Conservation (phyloP, 768 basidiomycete species). For the Rubroboletus satanas region DNA sequence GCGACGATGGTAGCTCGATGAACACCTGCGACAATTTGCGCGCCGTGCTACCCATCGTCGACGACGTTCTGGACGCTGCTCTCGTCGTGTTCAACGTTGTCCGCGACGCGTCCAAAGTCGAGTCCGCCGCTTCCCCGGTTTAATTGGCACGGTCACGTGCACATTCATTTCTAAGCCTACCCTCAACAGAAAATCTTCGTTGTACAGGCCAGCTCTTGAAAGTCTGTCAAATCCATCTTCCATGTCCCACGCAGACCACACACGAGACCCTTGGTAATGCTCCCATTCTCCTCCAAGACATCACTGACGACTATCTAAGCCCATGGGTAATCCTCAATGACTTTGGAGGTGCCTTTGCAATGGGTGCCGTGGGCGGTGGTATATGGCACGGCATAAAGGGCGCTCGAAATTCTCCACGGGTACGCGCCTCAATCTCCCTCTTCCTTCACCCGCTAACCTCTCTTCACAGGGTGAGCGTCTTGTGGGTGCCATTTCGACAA, state of each 20-base stretch:
- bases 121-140: background rate
- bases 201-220: background rate
- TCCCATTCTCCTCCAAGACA: background rate
- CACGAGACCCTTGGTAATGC: conserved; percentile 84
- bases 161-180: conserved; percentile 17
- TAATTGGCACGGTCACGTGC: conserved; percentile 32
- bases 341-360: conserved; percentile 95
- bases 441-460: background rate
- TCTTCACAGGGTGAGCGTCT: conserved; percentile 82
- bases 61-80: background rate
- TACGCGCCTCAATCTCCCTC: conserved; percentile 35
- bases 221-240: background rate
- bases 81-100: conserved; percentile 18
- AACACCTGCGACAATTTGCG: conserved; percentile 46
- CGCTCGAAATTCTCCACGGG: conserved; percentile 92
- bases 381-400: conserved; percentile 99
- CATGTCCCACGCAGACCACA: conserved; percentile 92
- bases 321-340: conserved; percentile 99
- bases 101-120: conserved; percentile 21
- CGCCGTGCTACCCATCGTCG: conserved; percentile 20
- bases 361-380: conserved; percentile 96
- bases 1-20: conserved; percentile 52
- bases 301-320: conserved; percentile 40
- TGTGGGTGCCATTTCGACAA: conserved; percentile 89
- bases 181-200: conserved; percentile 31